Conservation (phyloP, 805 yeast genomes). For the Saturnispora mendoncae region DNA sequence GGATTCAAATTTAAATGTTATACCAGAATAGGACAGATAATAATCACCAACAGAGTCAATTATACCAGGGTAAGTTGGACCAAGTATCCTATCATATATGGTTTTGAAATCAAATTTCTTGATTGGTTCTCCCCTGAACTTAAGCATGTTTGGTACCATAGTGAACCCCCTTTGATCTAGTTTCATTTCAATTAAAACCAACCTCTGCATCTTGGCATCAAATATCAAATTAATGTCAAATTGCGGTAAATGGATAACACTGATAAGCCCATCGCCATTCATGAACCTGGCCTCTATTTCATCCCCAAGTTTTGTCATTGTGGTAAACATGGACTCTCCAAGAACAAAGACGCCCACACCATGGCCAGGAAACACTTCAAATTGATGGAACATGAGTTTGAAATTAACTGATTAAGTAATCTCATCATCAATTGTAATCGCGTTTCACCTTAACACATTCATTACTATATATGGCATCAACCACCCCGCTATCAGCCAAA, state of each 20-base stretch:
- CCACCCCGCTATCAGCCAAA: slow-evolving; percentile 7
- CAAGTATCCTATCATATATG: slow-evolving; percentile 48
- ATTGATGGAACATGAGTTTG: too few relatives aligned
- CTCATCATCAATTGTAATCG: too few relatives aligned
- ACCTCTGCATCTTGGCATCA: slow-evolving; percentile 21
- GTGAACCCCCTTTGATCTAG: slow-evolving; percentile 13
- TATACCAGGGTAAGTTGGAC: slow-evolving; percentile 54
- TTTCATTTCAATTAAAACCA: slow-evolving; percentile 23
- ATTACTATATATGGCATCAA: neutral
- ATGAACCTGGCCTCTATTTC: too few relatives aligned
- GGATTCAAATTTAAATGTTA: slow-evolving; percentile 43
- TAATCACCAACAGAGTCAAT: slow-evolving; percentile 27
- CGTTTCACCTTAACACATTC: too few relatives aligned
- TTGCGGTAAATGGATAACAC: slow-evolving; percentile 19
- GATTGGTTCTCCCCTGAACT: slow-evolving; percentile 20
- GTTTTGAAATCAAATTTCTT: slow-evolving; percentile 29
- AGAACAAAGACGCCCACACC: too few relatives aligned
- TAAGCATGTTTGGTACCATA: slow-evolving; percentile 7
- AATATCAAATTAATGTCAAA: slow-evolving; percentile 21
- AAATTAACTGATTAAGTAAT: too few relatives aligned
- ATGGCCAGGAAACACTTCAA: too few relatives aligned
- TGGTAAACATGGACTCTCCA: too few relatives aligned
- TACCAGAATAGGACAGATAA: slow-evolving; percentile 47
- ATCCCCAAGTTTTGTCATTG: slow-evolving; percentile 6
- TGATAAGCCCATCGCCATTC: too few relatives aligned